Conservation (phyloP, 352 stramenopile genomes). For the Plasmopara viticola region DNA sequence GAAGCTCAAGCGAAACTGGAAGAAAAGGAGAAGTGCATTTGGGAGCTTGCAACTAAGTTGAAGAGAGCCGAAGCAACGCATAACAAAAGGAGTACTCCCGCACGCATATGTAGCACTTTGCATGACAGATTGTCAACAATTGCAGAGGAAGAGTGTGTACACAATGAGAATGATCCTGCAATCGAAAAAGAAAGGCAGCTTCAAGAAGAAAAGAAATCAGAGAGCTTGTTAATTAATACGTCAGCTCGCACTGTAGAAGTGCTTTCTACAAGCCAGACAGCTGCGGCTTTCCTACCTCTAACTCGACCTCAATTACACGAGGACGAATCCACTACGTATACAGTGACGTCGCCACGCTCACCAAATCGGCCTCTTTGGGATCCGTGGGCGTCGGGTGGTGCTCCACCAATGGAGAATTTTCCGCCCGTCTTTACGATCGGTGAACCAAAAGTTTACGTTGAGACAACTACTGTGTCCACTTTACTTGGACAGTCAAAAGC, state of each 20-base stretch:
- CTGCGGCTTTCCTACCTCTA: background rate
- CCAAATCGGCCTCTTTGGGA: slow-evolving; percentile 27
- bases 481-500: background rate
- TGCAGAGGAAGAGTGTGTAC: slow-evolving; percentile 2
- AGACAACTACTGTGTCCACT: slow-evolving; percentile 2
- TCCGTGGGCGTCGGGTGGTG: slow-evolving; percentile 27
- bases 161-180: background rate
- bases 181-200: background rate
- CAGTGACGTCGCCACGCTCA: slow-evolving; percentile 12
- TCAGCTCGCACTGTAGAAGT: slow-evolving; percentile 4
- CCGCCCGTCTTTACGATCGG: slow-evolving; percentile 21
- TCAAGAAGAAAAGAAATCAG: background rate
- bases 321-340: slow-evolving; percentile 6
- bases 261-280: background rate
- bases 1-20: slow-evolving; percentile 17
- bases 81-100: background rate
- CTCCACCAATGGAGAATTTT: slow-evolving; percentile 23
- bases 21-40: slow-evolving; percentile 33
- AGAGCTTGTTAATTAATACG: background rate
- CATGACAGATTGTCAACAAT: slow-evolving; percentile 4
- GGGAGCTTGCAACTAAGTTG: slow-evolving; percentile 23
- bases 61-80: slow-evolving; percentile 18
- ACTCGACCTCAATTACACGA: slow-evolving; percentile 6
- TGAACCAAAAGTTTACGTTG: slow-evolving; percentile 6
- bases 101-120: background rate